A percentile compares a stretch with the other conserved stretches of the same genome.
Conservation (phyloP, 1,139 yeast genomes). For the Taphrina populina region DNA sequence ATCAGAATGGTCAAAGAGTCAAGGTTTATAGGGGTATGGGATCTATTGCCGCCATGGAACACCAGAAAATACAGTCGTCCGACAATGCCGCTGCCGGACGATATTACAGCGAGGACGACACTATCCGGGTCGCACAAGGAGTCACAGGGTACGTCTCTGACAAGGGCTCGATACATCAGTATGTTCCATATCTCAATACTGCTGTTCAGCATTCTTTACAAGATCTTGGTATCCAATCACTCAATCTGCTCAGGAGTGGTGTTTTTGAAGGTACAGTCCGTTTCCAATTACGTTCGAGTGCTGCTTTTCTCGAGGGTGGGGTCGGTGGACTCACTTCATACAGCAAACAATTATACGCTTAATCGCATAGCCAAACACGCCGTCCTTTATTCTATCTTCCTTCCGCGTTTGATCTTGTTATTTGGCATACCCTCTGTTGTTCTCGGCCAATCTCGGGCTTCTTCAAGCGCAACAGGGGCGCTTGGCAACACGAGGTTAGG, state of each 20-base stretch:
- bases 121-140: constrained; percentile 98
- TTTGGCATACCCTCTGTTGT: too few species aligned
- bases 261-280: constrained; percentile 73
- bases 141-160: constrained; percentile 96
- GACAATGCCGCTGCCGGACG: constrained; percentile 98
- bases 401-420: too few species aligned
- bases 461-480: too few species aligned
- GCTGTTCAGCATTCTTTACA: constrained; percentile 99
- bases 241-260: constrained; percentile 60
- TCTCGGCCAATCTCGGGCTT: too few species aligned
- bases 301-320: constrained; percentile 99
- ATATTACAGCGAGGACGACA: constrained; percentile 93
- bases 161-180: constrained; percentile 91
- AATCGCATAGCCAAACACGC: not conserved
- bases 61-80: constrained; percentile 54
- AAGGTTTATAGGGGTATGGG: constrained; percentile 99
- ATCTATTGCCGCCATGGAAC: constrained; percentile 98
- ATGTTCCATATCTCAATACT: constrained; percentile 86
- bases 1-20: constrained; percentile 96
- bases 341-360: constrained; percentile 82
- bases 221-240: constrained; percentile 84
- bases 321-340: constrained; percentile 93
- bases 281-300: constrained; percentile 96
- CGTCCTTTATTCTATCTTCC: too few species aligned
- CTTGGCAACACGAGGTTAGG: too few species aligned